phyloP scores from a whole-genome alignment of 768 basidiomycete species.

The Leccinellum rugosiceps region DNA sequence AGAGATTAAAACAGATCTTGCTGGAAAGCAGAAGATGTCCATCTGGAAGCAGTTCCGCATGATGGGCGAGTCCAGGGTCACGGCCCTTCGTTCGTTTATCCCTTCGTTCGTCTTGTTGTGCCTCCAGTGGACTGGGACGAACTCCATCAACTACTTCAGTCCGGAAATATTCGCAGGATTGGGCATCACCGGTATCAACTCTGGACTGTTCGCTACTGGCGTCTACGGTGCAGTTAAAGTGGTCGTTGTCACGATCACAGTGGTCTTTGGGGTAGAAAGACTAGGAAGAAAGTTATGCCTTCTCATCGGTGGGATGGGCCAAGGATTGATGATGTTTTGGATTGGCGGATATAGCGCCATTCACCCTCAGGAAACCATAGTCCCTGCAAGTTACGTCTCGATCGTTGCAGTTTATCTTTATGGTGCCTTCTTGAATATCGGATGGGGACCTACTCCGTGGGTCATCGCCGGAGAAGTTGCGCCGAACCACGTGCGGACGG shows the following conservation, averaged over 20 bases:
- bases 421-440: slow-evolving; percentile 36
- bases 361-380: slow-evolving; percentile 28
- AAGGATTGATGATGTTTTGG: slow-evolving; percentile 40
- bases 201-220: slow-evolving; percentile 51
- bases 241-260: slow-evolving; percentile 37
- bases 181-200: slow-evolving; percentile 43
- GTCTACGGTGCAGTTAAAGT: slow-evolving; percentile 40
- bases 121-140: slow-evolving; percentile 51
- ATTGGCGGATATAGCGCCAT: slow-evolving; percentile 34
- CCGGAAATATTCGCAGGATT: slow-evolving; percentile 49
- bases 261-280: slow-evolving; percentile 46
- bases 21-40: slow-evolving; percentile 36
- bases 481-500: slow-evolving; percentile 37
- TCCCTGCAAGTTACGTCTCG: slow-evolving; percentile 37
- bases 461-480: slow-evolving; percentile 35
- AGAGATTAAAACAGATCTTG: slow-evolving; percentile 49
- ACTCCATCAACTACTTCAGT: slow-evolving; percentile 54
- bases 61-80: slow-evolving; percentile 44
- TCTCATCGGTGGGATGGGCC: slow-evolving; percentile 47
- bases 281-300: slow-evolving; percentile 49
- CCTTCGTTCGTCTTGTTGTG: slow-evolving; percentile 47
- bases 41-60: slow-evolving; percentile 36
- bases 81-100: slow-evolving; percentile 42
- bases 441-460: slow-evolving; percentile 32
- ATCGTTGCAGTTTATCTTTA: slow-evolving; percentile 38